phyloP scores from a whole-genome alignment of 495 filamentous ascomycete genomes.

The Lasiosphaeria hispida region DNA sequence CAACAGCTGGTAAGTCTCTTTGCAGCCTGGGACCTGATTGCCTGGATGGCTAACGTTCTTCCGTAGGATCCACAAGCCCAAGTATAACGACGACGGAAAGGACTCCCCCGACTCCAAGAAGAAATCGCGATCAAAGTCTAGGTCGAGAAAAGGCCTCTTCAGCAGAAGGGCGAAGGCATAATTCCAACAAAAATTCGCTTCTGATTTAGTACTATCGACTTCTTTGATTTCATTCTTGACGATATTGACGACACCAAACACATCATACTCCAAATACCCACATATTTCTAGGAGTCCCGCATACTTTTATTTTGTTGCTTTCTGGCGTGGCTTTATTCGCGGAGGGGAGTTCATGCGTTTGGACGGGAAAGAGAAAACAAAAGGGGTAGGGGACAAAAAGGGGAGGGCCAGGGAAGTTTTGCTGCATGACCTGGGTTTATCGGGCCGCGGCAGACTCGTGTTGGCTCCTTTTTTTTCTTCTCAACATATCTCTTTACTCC shows the following conservation, averaged over 20 bases:
- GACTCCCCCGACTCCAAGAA: constrained; percentile 29
- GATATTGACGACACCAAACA: constrained; percentile 21
- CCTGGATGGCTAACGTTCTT: not conserved
- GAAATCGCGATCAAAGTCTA: constrained; percentile 45
- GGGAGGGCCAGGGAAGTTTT: no score
- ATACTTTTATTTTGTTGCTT: not conserved
- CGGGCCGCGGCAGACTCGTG: no score
- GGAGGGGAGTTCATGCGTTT: not conserved
- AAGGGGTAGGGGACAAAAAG: no score
- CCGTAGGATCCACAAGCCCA: constrained; percentile 86
- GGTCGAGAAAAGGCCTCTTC: constrained; percentile 44
- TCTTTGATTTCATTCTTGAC: constrained; percentile 14
- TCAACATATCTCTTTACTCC: no score
- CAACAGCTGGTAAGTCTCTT: constrained; percentile 85
- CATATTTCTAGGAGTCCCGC: constrained; percentile 17
- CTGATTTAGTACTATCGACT: not conserved
- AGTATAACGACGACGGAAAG: constrained; percentile 68
- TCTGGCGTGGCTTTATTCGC: not conserved
- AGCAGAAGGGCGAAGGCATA: constrained; percentile 26
- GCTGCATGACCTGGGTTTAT: no score
- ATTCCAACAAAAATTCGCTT: not conserved
- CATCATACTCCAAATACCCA: constrained; percentile 18
- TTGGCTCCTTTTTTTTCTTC: no score
- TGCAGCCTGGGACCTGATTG: not conserved
- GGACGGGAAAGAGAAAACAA: no score